Conservation (phyloP, 306 rosid genomes). For the Inga laurina region DNA sequence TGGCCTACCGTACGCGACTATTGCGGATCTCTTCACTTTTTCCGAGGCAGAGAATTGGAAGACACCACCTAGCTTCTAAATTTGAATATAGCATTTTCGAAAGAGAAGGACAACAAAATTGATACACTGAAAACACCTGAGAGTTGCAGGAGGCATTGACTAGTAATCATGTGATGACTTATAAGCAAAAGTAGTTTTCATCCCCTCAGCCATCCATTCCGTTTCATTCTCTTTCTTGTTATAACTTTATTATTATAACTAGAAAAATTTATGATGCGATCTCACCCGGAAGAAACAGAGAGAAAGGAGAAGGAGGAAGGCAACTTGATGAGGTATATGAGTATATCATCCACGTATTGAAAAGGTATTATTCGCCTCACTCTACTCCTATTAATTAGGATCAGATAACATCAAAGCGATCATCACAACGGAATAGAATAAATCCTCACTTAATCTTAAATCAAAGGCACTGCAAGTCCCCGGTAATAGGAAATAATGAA, state of each 20-base stretch:
- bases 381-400: not conserved
- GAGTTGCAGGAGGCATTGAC: not conserved
- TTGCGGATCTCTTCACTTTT: slow-evolving; percentile 44
- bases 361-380: not conserved
- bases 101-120: not conserved
- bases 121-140: not conserved
- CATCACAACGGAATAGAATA: not conserved
- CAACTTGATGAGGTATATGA: too few species aligned
- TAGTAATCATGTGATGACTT: not conserved
- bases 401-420: not conserved
- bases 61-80: not conserved
- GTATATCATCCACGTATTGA: not conserved
- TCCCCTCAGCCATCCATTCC: not conserved
- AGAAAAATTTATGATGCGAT: not conserved
- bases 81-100: not conserved
- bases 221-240: not conserved
- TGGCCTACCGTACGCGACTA: slow-evolving; percentile 23
- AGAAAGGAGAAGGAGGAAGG: too few species aligned
- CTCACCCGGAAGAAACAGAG: too few species aligned
- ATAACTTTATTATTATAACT: not conserved
- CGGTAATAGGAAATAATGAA: not conserved
- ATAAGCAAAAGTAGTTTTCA: not conserved
- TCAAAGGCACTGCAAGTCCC: not conserved
- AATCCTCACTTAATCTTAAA: not conserved
- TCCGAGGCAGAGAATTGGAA: not conserved